phyloP scores from a whole-genome alignment of 495 filamentous ascomycete genomes.

The Penicillium argentinense region DNA sequence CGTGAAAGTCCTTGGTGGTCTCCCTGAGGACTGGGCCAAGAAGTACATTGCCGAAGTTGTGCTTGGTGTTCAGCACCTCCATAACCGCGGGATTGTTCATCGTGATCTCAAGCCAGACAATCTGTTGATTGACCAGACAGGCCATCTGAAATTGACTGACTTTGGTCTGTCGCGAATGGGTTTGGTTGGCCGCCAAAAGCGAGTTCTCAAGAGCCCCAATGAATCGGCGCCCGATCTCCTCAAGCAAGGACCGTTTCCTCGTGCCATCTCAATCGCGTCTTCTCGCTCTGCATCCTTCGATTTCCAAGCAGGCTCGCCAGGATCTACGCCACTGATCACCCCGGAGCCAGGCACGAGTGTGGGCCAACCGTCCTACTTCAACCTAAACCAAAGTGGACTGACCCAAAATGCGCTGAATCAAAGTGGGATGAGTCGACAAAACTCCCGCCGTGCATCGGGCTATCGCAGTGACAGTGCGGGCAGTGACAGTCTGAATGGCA shows the following conservation, averaged over 20 bases:
- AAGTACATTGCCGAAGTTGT: slow-evolving; percentile 96
- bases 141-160: slow-evolving; percentile 95
- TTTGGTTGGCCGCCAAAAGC: slow-evolving; percentile 91
- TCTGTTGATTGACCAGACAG: slow-evolving; percentile 93
- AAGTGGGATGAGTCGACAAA: slow-evolving; percentile 64
- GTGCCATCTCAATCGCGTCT: slow-evolving; percentile 80
- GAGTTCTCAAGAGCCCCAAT: slow-evolving; percentile 76
- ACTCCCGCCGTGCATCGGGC: slow-evolving; percentile 76
- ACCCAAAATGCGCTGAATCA: slow-evolving; percentile 62
- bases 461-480: slow-evolving; percentile 90
- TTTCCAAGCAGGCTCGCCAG: slow-evolving; percentile 72
- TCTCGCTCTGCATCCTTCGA: slow-evolving; percentile 97
- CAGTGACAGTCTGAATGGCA: slow-evolving; percentile 78
- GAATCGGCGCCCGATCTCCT: slow-evolving; percentile 87
- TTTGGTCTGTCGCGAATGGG: slow-evolving; percentile 98
- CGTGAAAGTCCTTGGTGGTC: slow-evolving; percentile 85
- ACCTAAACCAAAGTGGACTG: slow-evolving; percentile 64
- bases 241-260: slow-evolving; percentile 86
- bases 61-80: slow-evolving; percentile 91
- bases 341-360: slow-evolving; percentile 68
- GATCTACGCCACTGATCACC: slow-evolving; percentile 82
- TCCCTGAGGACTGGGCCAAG: slow-evolving; percentile 96
- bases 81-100: slow-evolving; percentile 91
- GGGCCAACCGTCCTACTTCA: slow-evolving; percentile 92
- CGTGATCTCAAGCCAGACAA: slow-evolving; percentile 97